Evolutionary conservation across 2,329 filamentous ascomycete genomes (phyloP), one percentile per base, ranked within the genome.

Genomic region (Epichloe sp.): DNA sequence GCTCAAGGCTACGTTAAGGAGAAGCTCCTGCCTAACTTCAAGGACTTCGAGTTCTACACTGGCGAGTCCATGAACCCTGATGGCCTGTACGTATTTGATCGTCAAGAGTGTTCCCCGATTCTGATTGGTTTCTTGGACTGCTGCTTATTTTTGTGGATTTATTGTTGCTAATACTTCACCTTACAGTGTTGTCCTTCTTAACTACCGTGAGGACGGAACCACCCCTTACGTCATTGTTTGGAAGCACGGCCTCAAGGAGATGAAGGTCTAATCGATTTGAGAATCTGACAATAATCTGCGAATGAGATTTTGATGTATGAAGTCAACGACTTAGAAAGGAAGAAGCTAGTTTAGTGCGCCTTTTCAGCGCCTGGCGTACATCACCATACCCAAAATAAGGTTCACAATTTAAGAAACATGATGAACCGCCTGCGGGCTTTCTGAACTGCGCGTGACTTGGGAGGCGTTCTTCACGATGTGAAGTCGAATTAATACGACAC

Each of bases 201-300:
- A 96, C 80, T 98, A 95, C 82, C 91, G 93, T 63, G 90, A 95
- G 70, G 93, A 97, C 63, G 93, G 93, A 70, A 71, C 85, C 60
- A 97, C 91, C 51, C 93, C 93, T 54, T 98, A 79, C 68, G 77
- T 95, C 63, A 86, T 82, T 60, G 74, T 94, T 75, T 97, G 90
- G 91, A 96, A 97, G 82, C 86, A 96, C 75, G 93, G 91, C 66
- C 73, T 97, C 58, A 76, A 74, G 62, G 84, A 85, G 76, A 82
- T 82, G 78, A 97, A 98, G 87, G 89, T 97, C 62, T 98, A 91
- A 77, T 59, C 21, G 47, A 19, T 17, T 45, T 35, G 6, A 49
- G 17, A 31, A 7, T 36, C 42, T 43, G 37, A 43, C 3, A 44
- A 47, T n/a, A 45, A 48, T 48, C 34, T 52, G 37, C 44, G 48